Conservation (phyloP, 768 basidiomycete species). For the Calvatia gigantea region DNA sequence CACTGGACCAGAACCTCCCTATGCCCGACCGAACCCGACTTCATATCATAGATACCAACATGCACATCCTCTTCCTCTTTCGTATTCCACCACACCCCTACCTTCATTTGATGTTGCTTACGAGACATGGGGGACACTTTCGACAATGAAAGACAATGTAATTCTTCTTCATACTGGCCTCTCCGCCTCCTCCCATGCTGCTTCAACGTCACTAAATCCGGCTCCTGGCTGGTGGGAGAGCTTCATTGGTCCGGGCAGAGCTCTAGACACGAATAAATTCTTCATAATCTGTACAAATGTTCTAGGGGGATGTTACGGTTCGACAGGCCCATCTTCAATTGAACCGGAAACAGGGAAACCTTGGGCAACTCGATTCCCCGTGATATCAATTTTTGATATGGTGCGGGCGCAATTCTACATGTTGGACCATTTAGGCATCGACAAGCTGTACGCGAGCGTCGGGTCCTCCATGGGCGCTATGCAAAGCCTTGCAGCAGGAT, state of each 20-base stretch:
- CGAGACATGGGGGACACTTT: constrained; percentile 96
- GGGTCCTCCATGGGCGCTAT: constrained; percentile 98
- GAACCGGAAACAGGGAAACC: constrained; percentile 64
- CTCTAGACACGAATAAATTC: constrained; percentile 89
- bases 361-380: constrained; percentile 90
- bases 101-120: constrained; percentile 86
- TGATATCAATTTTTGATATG: constrained; percentile 96
- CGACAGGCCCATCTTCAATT: constrained; percentile 88
- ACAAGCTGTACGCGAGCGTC: constrained; percentile 88
- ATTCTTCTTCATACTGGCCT: constrained; percentile 96
- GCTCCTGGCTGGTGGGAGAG: constrained; percentile 98
- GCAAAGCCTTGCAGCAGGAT: constrained; percentile 95
- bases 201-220: constrained; percentile 72
- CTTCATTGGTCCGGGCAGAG: constrained; percentile 94
- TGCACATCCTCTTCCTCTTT: constrained; percentile 55
- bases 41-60: constrained; percentile 74
- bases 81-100: constrained; percentile 48
- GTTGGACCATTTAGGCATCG: constrained; percentile 78
- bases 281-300: constrained; percentile 97
- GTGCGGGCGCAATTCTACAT: constrained; percentile 88
- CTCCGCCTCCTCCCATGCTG: constrained; percentile 93
- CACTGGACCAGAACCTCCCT: constrained; percentile 78
- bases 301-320: constrained; percentile 96
- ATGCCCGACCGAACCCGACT: constrained; percentile 73
- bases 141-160: constrained; percentile 73